Evolutionary conservation across 306 rosid genomes (phyloP), one percentile per base, ranked within the genome.

Genomic region (Notholithocarpus densiflorus): DNA sequence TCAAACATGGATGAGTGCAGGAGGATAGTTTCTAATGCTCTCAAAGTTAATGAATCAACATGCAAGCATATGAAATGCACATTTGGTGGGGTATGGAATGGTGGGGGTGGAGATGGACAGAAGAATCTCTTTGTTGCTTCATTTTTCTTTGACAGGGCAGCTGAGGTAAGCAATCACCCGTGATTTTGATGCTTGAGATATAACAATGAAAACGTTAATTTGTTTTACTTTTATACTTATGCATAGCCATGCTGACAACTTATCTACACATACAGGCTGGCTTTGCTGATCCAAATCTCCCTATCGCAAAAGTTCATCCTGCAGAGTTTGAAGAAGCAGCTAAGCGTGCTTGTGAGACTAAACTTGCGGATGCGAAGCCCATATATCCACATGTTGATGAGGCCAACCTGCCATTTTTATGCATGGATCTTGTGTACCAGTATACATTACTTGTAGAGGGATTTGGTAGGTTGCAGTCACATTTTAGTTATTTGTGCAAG

Each of bases 81-180:
- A 65, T 96, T 96, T 80, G 94, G 96, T 53, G 99, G 99, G 51
- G 84, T 93, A 52, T 96, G 99, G 99, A 96, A 93, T 61, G 99
- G 99, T 66, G 99, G 99, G 73, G 99, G 98, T 14, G 99, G 99
- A 14, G 99, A 90, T 78, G 99, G 99, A 72, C 98, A 90, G 81
- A 89, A 89, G 82, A 90, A 93, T 77, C 96, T 96, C 62, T 91
- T 93, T 56, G 96, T 96, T 57, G 99, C 98, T 75, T 96, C 99
- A 7, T 96, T 96, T 90, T 96, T 96, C 97, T 96, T 93, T 82
- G 99, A 96, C 80, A 91, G 99, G 75, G 99, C 99, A 32, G 97
- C 98, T 69, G 96, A 96, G 96, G 98, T 95, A 89, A 48, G 31
- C 68, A 29, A 34, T 76, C 40, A 71, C 71, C 60, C 45, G 69